These are phyloP conservation scores for Fraxinus quadrangulata DNA, from an alignment of 257 asterid species.

Conservation along the genomic window DNA sequence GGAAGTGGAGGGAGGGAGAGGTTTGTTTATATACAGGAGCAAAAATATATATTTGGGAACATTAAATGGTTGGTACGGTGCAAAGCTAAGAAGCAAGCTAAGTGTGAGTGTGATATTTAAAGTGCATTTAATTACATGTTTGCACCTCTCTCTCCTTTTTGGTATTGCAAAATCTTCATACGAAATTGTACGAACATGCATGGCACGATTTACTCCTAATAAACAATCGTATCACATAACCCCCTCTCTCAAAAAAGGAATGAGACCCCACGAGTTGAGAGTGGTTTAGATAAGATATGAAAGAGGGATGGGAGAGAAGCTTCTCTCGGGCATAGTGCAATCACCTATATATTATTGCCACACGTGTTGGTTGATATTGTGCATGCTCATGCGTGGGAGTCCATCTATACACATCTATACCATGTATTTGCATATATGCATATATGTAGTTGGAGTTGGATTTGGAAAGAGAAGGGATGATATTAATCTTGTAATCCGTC, in stretches of 20 bases:
- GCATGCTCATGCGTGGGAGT: background rate
- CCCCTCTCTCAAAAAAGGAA: conserved; percentile 12
- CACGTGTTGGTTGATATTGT: conserved; percentile 1
- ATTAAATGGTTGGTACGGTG: conserved; percentile 43
- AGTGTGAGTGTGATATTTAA: conserved; percentile 42
- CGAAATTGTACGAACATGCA: conserved; percentile 84
- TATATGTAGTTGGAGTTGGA: background rate
- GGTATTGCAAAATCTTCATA: conserved; percentile 34
- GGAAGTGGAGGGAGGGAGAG: conserved; percentile 38
- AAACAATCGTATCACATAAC: conserved; percentile 28
- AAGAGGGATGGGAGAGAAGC: conserved; percentile 61
- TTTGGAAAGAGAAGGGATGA: conserved; percentile 14
- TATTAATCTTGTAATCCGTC: background rate
- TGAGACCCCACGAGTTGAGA: conserved; percentile 52
- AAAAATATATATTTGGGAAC: conserved; percentile 29
- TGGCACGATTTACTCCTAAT: conserved; percentile 30
- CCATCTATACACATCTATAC: conserved; percentile 12
- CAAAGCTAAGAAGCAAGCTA: conserved; percentile 49
- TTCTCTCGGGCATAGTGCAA: conserved; percentile 67
- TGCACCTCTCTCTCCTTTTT: conserved; percentile 37
- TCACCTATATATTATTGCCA: conserved; percentile 44
- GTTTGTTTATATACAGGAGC: conserved; percentile 54
- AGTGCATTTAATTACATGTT: conserved; percentile 20
- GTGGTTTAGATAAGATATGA: conserved; percentile 61
- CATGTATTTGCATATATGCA: conserved; percentile 16